phyloP scores from a whole-genome alignment of 1,139 yeast species.

The Hyphopichia wangnamkhiaoensis region DNA sequence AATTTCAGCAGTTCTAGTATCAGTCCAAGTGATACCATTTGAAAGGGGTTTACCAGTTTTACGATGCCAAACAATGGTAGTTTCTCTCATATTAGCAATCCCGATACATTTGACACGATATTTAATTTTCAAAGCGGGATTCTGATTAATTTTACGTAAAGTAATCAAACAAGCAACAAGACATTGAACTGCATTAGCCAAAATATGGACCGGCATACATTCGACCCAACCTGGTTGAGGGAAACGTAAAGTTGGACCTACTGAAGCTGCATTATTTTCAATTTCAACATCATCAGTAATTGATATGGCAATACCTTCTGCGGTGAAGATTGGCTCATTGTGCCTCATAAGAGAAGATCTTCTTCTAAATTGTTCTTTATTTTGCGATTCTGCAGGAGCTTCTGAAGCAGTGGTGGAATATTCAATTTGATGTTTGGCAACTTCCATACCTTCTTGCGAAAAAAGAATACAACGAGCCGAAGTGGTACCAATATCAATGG shows the following conservation, averaged over 20 bases:
- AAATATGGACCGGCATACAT: slow-evolving; percentile 84
- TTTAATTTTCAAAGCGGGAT: slow-evolving; percentile 47
- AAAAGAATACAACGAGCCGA: slow-evolving; percentile 90
- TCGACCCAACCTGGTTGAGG: slow-evolving; percentile 93
- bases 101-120: slow-evolving; percentile 71
- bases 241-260: slow-evolving; percentile 70
- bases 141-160: slow-evolving; percentile 58
- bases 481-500: slow-evolving; percentile 93
- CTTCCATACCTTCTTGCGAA: slow-evolving; percentile 68
- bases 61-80: slow-evolving; percentile 87
- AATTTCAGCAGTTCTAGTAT: slow-evolving; percentile 78
- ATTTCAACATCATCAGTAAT: slow-evolving; percentile 59
- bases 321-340: slow-evolving; percentile 63
- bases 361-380: slow-evolving; percentile 54
- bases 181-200: slow-evolving; percentile 81
- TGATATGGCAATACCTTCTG: slow-evolving; percentile 72
- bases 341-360: slow-evolving; percentile 50
- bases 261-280: slow-evolving; percentile 54
- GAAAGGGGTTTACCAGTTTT: slow-evolving; percentile 80
- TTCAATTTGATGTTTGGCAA: slow-evolving; percentile 88
- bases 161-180: slow-evolving; percentile 63
- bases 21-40: slow-evolving; percentile 96
- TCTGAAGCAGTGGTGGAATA: slow-evolving; percentile 73
- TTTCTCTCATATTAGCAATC: slow-evolving; percentile 94
- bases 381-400: slow-evolving; percentile 45